These are phyloP conservation scores for Trichocladium uniseriatum DNA, from an alignment of 495 filamentous ascomycete genomes.

Conservation along the genomic window DNA sequence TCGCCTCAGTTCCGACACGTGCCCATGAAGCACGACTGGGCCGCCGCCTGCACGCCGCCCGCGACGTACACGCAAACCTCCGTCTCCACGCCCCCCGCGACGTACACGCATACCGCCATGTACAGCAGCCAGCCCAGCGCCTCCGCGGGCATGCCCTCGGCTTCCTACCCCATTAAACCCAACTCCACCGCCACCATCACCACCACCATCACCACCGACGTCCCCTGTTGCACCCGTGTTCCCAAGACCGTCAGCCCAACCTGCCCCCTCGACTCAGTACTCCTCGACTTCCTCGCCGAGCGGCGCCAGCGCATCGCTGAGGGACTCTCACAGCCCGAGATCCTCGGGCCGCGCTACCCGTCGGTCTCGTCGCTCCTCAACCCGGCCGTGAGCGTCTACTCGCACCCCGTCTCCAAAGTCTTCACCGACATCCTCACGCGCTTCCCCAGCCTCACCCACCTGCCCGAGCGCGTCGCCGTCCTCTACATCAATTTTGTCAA, in stretches of 20 bases:
- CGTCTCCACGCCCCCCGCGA: no score
- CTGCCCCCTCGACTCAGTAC: conserved; percentile 62
- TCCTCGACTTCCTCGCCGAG: conserved; percentile 68
- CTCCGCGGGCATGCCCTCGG: no score
- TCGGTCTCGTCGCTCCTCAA: conserved; percentile 66
- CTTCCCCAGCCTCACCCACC: conserved; percentile 57
- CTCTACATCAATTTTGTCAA: conserved; percentile 76
- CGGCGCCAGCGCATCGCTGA: conserved; percentile 54
- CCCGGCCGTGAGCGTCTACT: conserved; percentile 47
- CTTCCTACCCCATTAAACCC: no score
- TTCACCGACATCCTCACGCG: conserved; percentile 71
- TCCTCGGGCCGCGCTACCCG: conserved; percentile 66
- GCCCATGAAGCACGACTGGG: conserved; percentile 39
- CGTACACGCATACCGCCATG: no score
- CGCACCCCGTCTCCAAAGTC: conserved; percentile 69
- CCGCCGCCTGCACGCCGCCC: conserved; percentile 20
- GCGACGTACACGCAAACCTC: background rate
- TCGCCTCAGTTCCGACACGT: conserved; percentile 27
- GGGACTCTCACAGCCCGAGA: conserved; percentile 48
- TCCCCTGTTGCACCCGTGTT: conserved; percentile 28
- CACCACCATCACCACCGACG: background rate
- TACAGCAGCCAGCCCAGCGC: no score
- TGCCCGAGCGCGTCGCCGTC: conserved; percentile 70
- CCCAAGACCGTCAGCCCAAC: conserved; percentile 53
- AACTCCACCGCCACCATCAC: no score